phyloP scores from a whole-genome alignment of 257 asterid genomes.

The Mitragyna speciosa region DNA sequence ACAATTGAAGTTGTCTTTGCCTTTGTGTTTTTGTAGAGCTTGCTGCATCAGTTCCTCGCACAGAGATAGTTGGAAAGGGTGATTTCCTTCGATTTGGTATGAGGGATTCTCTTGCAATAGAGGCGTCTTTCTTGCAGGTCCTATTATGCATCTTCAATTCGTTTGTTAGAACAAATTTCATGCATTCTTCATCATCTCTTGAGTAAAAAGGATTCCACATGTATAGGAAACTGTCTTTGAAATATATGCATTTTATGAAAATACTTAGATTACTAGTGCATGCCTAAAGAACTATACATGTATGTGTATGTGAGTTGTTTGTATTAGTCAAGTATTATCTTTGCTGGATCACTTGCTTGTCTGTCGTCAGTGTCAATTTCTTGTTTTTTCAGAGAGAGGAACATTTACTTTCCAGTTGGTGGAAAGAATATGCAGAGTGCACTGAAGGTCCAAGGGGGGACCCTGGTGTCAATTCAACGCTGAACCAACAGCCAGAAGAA shows the following conservation, averaged over 20 bases:
- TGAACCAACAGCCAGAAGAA: conserved; percentile 29
- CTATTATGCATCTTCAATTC: conserved; percentile 11
- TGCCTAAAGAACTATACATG: not conserved
- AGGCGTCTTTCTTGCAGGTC: conserved; percentile 96
- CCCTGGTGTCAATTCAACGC: conserved; percentile 32
- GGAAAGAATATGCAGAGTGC: conserved; percentile 97
- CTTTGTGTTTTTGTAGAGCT: conserved; percentile 45
- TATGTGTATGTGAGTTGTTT: not conserved
- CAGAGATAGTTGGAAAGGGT: conserved; percentile 85
- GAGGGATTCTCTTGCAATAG: conserved; percentile 98
- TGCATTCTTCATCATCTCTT: not conserved
- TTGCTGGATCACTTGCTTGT: not conserved
- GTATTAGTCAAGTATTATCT: not conserved
- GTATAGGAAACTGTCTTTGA: not conserved
- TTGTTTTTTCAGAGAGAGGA: conserved; percentile 71
- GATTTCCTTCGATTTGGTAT: conserved; percentile 92
- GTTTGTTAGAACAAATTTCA: not conserved
- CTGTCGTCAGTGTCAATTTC: conserved; percentile 1
- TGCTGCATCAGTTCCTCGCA: conserved; percentile 82
- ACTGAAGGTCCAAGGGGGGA: conserved; percentile 84
- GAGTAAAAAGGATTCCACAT: not conserved
- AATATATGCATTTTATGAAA: not conserved
- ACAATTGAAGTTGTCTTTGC: not conserved
- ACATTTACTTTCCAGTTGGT: conserved; percentile 86
- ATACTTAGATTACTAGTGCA: not conserved